phyloP scores from a whole-genome alignment of 2,329 filamentous ascomycete species.

The Thielaviopsis cerberus region DNA sequence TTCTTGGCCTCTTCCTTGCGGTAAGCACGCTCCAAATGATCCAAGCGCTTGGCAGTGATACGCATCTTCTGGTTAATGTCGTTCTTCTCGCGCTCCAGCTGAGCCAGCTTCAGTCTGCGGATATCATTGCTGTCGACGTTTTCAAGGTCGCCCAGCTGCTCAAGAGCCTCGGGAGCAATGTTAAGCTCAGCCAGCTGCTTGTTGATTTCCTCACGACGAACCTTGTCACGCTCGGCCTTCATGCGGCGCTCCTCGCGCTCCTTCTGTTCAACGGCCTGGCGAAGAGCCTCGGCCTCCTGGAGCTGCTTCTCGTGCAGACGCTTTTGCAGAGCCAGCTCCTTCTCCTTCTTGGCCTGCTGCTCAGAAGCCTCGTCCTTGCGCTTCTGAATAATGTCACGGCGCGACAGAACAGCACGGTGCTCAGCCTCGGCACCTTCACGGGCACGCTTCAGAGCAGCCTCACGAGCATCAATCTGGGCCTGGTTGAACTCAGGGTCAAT shows the following conservation, averaged over 20 bases:
- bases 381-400: conserved; percentile 84
- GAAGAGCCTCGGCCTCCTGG: conserved; percentile 74
- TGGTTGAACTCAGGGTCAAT: conserved; percentile 82
- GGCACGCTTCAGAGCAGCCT: conserved; percentile 62
- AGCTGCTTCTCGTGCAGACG: conserved; percentile 71
- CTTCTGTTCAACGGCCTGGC: conserved; percentile 78
- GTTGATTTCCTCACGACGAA: conserved; percentile 84
- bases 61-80: conserved; percentile 80
- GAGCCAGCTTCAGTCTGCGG: conserved; percentile 82
- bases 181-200: conserved; percentile 84
- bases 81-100: conserved; percentile 95
- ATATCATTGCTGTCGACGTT: conserved; percentile 78
- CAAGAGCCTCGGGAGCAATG: conserved; percentile 56
- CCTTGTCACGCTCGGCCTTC: conserved; percentile 72
- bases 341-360: conserved; percentile 70
- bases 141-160: conserved; percentile 63
- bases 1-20: conserved; percentile 92
- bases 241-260: conserved; percentile 75
- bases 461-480: conserved; percentile 57
- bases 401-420: conserved; percentile 64
- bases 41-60: conserved; percentile 84
- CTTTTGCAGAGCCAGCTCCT: conserved; percentile 80
- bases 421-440: conserved; percentile 82
- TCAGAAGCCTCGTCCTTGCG: conserved; percentile 92
- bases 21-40: conserved; percentile 92